These are phyloP conservation scores for Paramecium octaurelia DNA, from an alignment of 73 alveolate species.

Conservation along the genomic window DNA sequence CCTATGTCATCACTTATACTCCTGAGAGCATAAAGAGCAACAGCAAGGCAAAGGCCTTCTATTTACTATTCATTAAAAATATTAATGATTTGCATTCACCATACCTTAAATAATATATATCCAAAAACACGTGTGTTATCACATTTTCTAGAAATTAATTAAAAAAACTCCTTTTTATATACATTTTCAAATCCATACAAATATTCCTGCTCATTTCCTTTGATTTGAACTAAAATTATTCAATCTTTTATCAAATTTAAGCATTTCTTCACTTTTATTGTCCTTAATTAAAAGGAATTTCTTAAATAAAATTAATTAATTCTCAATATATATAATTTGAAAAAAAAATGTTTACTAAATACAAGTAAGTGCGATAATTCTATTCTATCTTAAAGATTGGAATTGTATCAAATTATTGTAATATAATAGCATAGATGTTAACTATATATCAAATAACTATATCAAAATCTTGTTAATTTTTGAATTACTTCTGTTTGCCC, in stretches of 20 bases:
- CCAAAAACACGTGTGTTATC: background rate
- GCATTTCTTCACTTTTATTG: background rate
- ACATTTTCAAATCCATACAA: background rate
- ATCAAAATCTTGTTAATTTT: too few relatives aligned
- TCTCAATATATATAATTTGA: background rate
- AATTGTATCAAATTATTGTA: too few relatives aligned
- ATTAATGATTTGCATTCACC: background rate
- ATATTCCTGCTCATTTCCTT: background rate
- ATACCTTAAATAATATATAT: background rate
- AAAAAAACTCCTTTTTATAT: background rate
- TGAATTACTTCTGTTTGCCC: too few relatives aligned
- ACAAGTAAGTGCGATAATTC: background rate
- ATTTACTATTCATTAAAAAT: background rate
- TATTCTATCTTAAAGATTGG: too few relatives aligned
- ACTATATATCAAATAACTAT: too few relatives aligned
- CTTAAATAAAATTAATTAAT: background rate
- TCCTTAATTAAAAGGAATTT: background rate
- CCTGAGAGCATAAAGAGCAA: background rate
- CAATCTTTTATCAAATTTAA: background rate
- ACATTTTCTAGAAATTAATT: background rate
- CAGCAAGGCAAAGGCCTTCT: background rate
- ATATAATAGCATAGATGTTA: too few relatives aligned
- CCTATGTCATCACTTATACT: constrained; percentile 14
- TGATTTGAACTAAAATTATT: background rate
- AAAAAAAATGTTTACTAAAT: too few relatives aligned